Evolutionary conservation across 2,329 filamentous ascomycete species (phyloP), one percentile per base, ranked within the genome.

Genomic region (Xylaria sp.): DNA sequence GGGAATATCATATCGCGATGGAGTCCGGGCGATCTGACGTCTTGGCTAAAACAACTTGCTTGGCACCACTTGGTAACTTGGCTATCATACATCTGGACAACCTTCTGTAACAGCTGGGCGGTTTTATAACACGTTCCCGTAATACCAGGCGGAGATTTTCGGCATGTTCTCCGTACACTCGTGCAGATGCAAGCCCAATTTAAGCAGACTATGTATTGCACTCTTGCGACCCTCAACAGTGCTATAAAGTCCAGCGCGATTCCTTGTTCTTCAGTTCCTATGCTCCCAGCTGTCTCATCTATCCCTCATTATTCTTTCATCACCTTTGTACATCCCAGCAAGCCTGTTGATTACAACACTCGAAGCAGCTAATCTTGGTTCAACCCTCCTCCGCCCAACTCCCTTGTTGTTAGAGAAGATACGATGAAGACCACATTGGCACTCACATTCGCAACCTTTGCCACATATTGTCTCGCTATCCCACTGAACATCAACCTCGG

Each of bases 401-500:
- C 8, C 34, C 34, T 37, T 37, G 2, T 37, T 6, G 7, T 37
- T 37, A 6, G 3, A 20, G 18, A 18, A 61, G 48, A 46, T 69
- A 77, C 67, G 18, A 76, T 76, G 74, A 76, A 74, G 66, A 69
- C 74, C 57, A 39, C 69, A 63, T 74, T 78, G 65, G 67, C 80
- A 63, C 62, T 78, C 41, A 61, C 78, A 52, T 63, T 80, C 52
- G 76, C 77, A 52, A 58, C 73, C 28, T 67, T 82, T 12, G 69
- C 76, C 25, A 73, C 77, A 34, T 69, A 76, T 23, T 72, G 78
- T 41, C 72, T 73, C 39, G 77, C 79, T 46, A 71, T 78, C 23
- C 78, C 78, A 4, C 70, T 80, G 52, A 80, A 80, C 71, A 80
- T 80, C 70, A 80, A 80, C 73, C 72, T 80, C 18, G 78, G 78